Percentiles rank a stretch among this genome's conserved stretches.
Evolutionary conservation across 2,329 filamentous ascomycete species (phyloP).

Genomic region (Rutstroemia sp.): DNA sequence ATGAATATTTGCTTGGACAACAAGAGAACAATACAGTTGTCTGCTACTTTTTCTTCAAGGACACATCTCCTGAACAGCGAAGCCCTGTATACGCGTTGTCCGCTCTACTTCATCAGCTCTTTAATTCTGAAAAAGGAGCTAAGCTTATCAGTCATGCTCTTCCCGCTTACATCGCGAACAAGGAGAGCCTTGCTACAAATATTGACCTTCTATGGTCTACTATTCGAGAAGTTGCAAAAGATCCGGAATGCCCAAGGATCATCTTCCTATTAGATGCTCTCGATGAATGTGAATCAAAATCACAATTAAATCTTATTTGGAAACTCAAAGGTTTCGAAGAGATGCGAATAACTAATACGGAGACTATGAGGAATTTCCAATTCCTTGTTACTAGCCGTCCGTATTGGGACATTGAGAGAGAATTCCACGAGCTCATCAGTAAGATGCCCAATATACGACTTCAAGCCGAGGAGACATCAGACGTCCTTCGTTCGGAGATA

Average conservation of each 20-base stretch:
- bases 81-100: conserved; percentile 3
- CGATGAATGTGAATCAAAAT: conserved; percentile 2
- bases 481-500: conserved; percentile 8
- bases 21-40: background rate
- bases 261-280: conserved; percentile 7
- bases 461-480: background rate
- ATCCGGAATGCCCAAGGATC: conserved; percentile 2
- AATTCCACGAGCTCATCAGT: background rate
- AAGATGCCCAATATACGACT: conserved; percentile 3
- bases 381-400: conserved; percentile 8
- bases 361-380: background rate
- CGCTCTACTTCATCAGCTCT: conserved; percentile 7
- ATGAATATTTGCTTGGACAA: background rate
- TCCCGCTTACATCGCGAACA: background rate
- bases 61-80: background rate
- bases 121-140: background rate
- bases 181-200: background rate
- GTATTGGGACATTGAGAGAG: conserved; percentile 3
- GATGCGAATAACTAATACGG: background rate
- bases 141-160: conserved; percentile 3
- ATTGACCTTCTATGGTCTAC: conserved; percentile 2
- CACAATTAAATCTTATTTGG: background rate
- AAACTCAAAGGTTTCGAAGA: conserved; percentile 1
- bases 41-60: conserved; percentile 10
- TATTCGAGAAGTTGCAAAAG: background rate